These are phyloP conservation scores for Kazachstania taianensis DNA, from an alignment of 805 yeast species.

Conservation along the genomic window DNA sequence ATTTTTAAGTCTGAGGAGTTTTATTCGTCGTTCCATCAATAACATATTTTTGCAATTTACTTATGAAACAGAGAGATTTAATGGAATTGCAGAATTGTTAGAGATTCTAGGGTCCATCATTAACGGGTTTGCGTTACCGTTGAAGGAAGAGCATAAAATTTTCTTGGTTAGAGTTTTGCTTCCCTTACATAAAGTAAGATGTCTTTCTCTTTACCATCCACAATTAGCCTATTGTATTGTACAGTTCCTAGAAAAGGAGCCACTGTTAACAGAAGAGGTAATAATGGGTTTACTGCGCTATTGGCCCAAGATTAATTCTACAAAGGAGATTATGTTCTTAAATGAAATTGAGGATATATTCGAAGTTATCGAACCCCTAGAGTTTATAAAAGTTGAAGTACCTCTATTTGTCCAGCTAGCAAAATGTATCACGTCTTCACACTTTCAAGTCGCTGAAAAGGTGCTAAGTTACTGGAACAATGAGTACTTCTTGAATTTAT, in stretches of 20 bases:
- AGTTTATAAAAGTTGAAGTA: constrained; percentile 82
- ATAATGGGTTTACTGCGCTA: constrained; percentile 83
- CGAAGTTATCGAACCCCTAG: constrained; percentile 90
- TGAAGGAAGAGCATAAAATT: constrained; percentile 93
- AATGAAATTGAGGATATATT: constrained; percentile 95
- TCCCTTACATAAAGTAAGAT: constrained; percentile 87
- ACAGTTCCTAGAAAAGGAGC: constrained; percentile 93
- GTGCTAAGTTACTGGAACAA: constrained; percentile 91
- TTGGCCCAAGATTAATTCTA: constrained; percentile 94
- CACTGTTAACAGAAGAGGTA: constrained; percentile 87
- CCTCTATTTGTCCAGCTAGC: constrained; percentile 91
- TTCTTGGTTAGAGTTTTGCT: constrained; percentile 77
- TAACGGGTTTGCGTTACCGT: constrained; percentile 94
- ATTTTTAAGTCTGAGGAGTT: constrained; percentile 78
- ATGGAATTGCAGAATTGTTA: constrained; percentile 88
- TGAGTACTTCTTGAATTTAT: constrained; percentile 81
- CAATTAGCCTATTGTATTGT: constrained; percentile 95
- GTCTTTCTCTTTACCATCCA: constrained; percentile 85
- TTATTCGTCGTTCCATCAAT: constrained; percentile 82
- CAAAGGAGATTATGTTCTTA: constrained; percentile 91
- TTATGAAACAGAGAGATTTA: constrained; percentile 91
- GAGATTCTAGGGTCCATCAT: constrained; percentile 94
- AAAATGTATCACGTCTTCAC: constrained; percentile 87
- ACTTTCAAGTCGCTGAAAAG: constrained; percentile 94
- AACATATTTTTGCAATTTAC: constrained; percentile 88